Percentiles rank a stretch among this genome's conserved stretches.
These are phyloP conservation scores for Digitaria exilis DNA, from an alignment of 202 grass and related monocot genomes.

Conservation along the genomic window DNA sequence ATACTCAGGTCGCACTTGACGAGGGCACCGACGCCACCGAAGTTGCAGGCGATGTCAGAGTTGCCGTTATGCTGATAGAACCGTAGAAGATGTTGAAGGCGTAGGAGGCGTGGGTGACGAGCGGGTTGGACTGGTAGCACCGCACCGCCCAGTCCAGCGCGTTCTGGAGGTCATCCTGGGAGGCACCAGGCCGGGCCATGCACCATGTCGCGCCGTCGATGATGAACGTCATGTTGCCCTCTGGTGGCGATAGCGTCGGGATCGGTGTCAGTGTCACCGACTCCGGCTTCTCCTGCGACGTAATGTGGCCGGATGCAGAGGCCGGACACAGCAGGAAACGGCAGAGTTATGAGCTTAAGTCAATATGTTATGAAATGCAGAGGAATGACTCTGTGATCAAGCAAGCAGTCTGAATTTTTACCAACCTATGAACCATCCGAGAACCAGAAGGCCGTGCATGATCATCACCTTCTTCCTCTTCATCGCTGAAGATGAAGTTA, in stretches of 20 bases:
- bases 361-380: neutral
- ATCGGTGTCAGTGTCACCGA: constrained; percentile 55
- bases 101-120: constrained; percentile 84
- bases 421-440: constrained; percentile 60
- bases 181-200: constrained; percentile 67
- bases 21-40: constrained; percentile 73
- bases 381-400: neutral
- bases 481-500: constrained; percentile 46
- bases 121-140: constrained; percentile 79
- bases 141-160: constrained; percentile 85
- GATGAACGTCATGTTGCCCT: constrained; percentile 91
- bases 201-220: constrained; percentile 87
- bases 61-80: constrained; percentile 99
- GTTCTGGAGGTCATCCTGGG: constrained; percentile 86
- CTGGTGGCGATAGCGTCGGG: constrained; percentile 61
- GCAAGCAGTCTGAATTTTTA: neutral
- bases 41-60: constrained; percentile 89
- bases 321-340: constrained; percentile 19
- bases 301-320: neutral
- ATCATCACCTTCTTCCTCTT: constrained; percentile 62
- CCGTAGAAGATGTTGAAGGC: constrained; percentile 99
- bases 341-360: neutral
- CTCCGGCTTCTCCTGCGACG: constrained; percentile 63
- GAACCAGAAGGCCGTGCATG: constrained; percentile 52
- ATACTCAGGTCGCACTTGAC: constrained; percentile 80